Conservation (phyloP, 23 red algal genomes). For the Gracilaria domingensis region DNA sequence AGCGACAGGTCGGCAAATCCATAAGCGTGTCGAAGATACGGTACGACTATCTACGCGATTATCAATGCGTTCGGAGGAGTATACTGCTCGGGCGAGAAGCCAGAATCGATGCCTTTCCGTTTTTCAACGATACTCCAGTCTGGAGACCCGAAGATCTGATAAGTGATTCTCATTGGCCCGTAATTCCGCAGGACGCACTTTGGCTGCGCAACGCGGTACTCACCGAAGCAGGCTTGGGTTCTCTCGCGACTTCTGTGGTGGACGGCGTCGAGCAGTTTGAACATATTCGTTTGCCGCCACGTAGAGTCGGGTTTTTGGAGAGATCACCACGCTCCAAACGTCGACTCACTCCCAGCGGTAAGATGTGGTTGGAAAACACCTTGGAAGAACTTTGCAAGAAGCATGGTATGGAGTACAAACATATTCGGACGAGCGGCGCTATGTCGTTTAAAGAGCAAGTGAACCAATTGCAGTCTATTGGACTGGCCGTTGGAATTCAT, state of each 20-base stretch:
- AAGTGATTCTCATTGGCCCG: slow-evolving; percentile 66
- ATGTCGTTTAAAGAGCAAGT: slow-evolving; percentile 66
- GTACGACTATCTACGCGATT: slow-evolving; percentile 56
- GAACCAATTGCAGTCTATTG: slow-evolving; percentile 33
- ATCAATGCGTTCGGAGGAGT: slow-evolving; percentile 54
- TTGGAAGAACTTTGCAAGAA: slow-evolving; percentile 46
- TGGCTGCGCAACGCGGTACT: slow-evolving; percentile 65
- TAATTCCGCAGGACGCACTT: slow-evolving; percentile 67
- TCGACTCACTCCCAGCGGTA: slow-evolving; percentile 37
- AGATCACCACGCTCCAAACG: slow-evolving; percentile 59
- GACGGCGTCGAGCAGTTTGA: slow-evolving; percentile 26
- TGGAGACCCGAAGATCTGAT: slow-evolving; percentile 60
- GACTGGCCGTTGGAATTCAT: slow-evolving; percentile 76
- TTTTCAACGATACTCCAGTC: slow-evolving; percentile 72
- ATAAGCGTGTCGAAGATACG: slow-evolving; percentile 60
- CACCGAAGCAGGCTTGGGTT: slow-evolving; percentile 20
- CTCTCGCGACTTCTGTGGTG: slow-evolving; percentile 20
- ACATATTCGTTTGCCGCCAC: slow-evolving; percentile 53
- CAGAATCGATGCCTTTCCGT: slow-evolving; percentile 73
- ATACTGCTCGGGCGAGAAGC: slow-evolving; percentile 76
- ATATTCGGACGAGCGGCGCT: slow-evolving; percentile 22
- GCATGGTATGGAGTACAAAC: slow-evolving; percentile 53
- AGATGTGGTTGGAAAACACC: slow-evolving; percentile 42
- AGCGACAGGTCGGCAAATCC: slow-evolving; percentile 56
- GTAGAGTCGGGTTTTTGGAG: slow-evolving; percentile 42